Conservation (phyloP, 495 filamentous ascomycete genomes). For the Monascus purpureus region DNA sequence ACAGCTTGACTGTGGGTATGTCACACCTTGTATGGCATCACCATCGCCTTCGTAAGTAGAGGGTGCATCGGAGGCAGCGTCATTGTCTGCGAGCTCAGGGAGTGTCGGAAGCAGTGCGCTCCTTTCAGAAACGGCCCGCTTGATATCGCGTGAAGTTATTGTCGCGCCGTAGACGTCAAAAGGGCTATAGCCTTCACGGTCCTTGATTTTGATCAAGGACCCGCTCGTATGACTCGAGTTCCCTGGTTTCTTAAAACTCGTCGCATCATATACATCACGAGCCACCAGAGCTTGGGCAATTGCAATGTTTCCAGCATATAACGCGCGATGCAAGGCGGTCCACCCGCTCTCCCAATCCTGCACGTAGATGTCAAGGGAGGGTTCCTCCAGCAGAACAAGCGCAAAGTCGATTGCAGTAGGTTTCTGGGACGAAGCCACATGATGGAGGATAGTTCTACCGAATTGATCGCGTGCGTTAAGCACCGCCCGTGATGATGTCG, state of each 20-base stretch:
- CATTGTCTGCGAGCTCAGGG: slow-evolving; percentile 16
- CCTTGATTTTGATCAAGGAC: slow-evolving; percentile 83
- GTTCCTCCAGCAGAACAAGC: slow-evolving; percentile 60
- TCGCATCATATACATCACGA: slow-evolving; percentile 55
- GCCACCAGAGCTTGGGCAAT: slow-evolving; percentile 69
- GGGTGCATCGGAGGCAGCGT: slow-evolving; percentile 19
- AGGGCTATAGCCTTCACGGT: slow-evolving; percentile 84
- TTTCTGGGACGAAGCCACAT: slow-evolving; percentile 62
- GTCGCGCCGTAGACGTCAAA: slow-evolving; percentile 83
- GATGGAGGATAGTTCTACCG: slow-evolving; percentile 74
- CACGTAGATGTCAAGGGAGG: slow-evolving; percentile 68
- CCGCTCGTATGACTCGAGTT: slow-evolving; percentile 35
- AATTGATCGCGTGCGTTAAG: slow-evolving; percentile 67
- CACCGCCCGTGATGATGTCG: slow-evolving; percentile 48
- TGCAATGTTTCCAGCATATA: slow-evolving; percentile 85
- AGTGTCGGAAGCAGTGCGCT: slow-evolving; percentile 6
- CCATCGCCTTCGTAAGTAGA: slow-evolving; percentile 23
- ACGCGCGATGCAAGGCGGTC: slow-evolving; percentile 83
- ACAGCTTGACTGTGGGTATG: slow-evolving; percentile 13
- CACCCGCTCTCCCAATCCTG: slow-evolving; percentile 90
- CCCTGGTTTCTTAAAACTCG: slow-evolving; percentile 31
- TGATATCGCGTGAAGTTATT: slow-evolving; percentile 46
- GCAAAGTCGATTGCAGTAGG: slow-evolving; percentile 57
- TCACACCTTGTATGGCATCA: slow-evolving; percentile 17
- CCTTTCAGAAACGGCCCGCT: slow-evolving; percentile 12